Conservation (phyloP, 2,329 filamentous ascomycete species). For the Leptodontidium sp. region DNA sequence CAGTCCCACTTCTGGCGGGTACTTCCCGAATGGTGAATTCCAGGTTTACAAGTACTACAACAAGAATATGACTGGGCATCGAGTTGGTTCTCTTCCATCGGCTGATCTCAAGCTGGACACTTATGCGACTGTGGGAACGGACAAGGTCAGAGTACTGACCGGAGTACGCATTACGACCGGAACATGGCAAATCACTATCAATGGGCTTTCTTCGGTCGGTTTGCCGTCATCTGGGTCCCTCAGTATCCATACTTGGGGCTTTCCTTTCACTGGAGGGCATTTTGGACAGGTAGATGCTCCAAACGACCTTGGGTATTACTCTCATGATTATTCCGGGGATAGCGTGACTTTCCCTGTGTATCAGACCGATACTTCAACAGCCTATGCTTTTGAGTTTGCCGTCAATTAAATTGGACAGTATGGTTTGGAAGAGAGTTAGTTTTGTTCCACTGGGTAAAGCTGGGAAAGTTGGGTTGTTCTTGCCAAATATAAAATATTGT, state of each 20-base stretch:
- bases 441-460: background rate
- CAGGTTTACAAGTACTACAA: slow-evolving; percentile 59
- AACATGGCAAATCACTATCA: slow-evolving; percentile 40
- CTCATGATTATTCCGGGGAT: slow-evolving; percentile 48
- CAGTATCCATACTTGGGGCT: slow-evolving; percentile 43
- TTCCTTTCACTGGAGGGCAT: slow-evolving; percentile 36
- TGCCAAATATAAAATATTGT: too few species aligned
- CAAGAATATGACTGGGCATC: slow-evolving; percentile 53
- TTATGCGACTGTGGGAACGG: slow-evolving; percentile 37
- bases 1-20: slow-evolving; percentile 44
- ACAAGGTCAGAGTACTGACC: slow-evolving; percentile 35
- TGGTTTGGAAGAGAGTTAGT: background rate
- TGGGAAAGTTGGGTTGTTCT: background rate
- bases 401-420: background rate
- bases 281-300: slow-evolving; percentile 39
- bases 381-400: slow-evolving; percentile 52
- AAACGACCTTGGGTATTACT: slow-evolving; percentile 44
- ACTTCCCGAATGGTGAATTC: slow-evolving; percentile 53
- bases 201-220: slow-evolving; percentile 34
- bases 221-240: slow-evolving; percentile 35
- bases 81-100: slow-evolving; percentile 49
- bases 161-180: slow-evolving; percentile 35
- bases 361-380: slow-evolving; percentile 49
- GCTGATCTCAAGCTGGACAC: slow-evolving; percentile 35
- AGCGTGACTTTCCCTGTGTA: slow-evolving; percentile 50